Base-by-base conservation (phyloP, 1,139 yeast species). In the Candida anutae region DNA sequence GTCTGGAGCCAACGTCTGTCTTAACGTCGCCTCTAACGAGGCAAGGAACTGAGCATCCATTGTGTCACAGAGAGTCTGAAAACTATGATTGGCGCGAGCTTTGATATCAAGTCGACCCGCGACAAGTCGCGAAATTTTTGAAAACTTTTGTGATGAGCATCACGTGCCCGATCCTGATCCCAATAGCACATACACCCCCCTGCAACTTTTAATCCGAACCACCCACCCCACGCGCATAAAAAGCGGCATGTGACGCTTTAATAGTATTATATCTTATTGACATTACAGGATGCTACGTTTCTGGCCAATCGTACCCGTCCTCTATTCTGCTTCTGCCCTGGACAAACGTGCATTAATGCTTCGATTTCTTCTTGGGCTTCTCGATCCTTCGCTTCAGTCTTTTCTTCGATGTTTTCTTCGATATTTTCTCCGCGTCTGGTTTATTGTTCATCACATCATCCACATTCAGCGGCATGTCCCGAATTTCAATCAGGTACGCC, bases 401-500 rank as follows among this genome's bases (percentile, higher is more conserved):
- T n/a, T n/a, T n/a, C n/a, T n/a, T n/a, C n/a, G n/a, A n/a, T n/a
- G n/a, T n/a, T n/a, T n/a, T n/a, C n/a, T n/a, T n/a, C n/a, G n/a
- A n/a, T n/a, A n/a, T n/a, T n/a, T n/a, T n/a, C n/a, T n/a, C n/a
- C n/a, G n/a, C n/a, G n/a, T n/a, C n/a, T n/a, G n/a, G n/a, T n/a
- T n/a, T n/a, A n/a, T n/a, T n/a, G n/a, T n/a, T n/a, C 51, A 60
- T 43, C 23, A 65, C 41, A 28, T 69, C 79, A 35, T 67, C 69
- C 24, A 84, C 55, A 54, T 83, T 75, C 29, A 76, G 76, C 5
- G 98, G 98, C 94, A 88, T 81, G 45, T 88, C 94, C 31, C 73
- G 74, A 34, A 88, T 83, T 48, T 73, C 76, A 13, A 82, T 81
- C 37, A 76, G 70, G 55, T 88, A 90, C 56, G 75, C 78, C 43